Base-by-base conservation (phyloP, 345 rosid genomes). In the Linum lewisii region DNA sequence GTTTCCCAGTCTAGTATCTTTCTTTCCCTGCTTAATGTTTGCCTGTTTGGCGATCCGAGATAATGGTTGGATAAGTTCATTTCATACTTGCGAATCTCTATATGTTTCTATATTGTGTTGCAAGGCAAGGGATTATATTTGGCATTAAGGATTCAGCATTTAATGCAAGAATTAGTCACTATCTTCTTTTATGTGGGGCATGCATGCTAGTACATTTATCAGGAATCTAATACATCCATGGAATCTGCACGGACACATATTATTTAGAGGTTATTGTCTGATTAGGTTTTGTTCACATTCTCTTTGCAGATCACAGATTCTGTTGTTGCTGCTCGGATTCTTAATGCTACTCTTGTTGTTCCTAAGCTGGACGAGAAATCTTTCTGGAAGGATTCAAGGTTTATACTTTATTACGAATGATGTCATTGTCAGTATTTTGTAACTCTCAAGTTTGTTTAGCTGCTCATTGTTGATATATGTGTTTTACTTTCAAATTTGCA, bases 331-430 rank as follows among this genome's bases (percentile, higher is more conserved):
- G 96, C 99, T 10, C 87, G 96, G 7, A 87, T 94, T 71, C 69
- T 94, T 56, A 94, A 94, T 72, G 97, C 99, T 54, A 87, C 99
- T 4, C 97, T 94, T 75, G 90, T 90, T 66, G 82, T 90, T 62
- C 99, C 99, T 18, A 87, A 87, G 79, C 75, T 94, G 59, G 99
- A 94, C 77, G 90, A 82, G 72, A 94, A 94, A 62, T 94, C 99
- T 3, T 94, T 89, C 71, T 94, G 99, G 99, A 90, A 82, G 75
- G 99, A 94, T 61, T 66, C 95, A n/a, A 94, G 99, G 99, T 94
- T 66, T n/a, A n/a, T n/a, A n/a, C n/a, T n/a, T n/a, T 29, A 79
- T 57, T 9, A 60, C 42, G 14, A 63, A 42, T 63, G 54, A 47
- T 51, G 14, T n/a, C 6, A 8, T n/a, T 51, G 18, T 51, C 24